Base-by-base conservation (phyloP, 441 rosid genomes). In the Breynia disticha region DNA sequence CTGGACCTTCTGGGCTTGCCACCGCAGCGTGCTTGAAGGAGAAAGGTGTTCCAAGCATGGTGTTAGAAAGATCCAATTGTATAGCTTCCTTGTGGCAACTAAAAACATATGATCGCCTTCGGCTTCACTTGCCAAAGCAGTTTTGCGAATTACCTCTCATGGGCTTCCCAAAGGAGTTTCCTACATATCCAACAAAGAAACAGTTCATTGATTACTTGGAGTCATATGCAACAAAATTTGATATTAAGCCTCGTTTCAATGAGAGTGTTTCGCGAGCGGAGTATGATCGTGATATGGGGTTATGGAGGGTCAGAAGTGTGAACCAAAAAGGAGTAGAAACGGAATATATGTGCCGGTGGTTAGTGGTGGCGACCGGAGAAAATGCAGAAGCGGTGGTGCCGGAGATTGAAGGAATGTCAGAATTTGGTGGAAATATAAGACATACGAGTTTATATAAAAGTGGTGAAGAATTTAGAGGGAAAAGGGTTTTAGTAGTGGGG, bases 1-100 rank as follows among this genome's bases (percentile, higher is more conserved):
- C 93, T 0, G 95, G 97, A 1, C 97, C 97, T 4, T 84, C 97
- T 0, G 97, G 97, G 5, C 67, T 89, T 1, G 94, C 95, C 18
- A 64, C 72, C 8, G 95, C 94, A 0, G 95, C 94, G 13, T 90
- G 91, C 61, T 80, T 90, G 41, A 76, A 76, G 61, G 62, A 78
- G 11, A 76, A 58, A 64, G 78, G 81, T 7, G 60, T 84, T 11
- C 72, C 80, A 0, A 69, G 86, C 65, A 54, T 79, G 64, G 72
- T 86, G 22, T 65, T 90, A 0, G 97, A 90, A 66, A 76, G 83
- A 64, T 75, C 76, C 4, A 66, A 66, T 50, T 84, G 95, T 47
- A 72, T 90, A 62, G 94, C 91, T 4, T 82, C 95, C 20, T 61
- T 86, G 50, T 90, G 95, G 97, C 73, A 84, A 54, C 70, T 63